Base-by-base conservation (phyloP, 139 green algal species). In the Edaphochlamys debaryana region DNA sequence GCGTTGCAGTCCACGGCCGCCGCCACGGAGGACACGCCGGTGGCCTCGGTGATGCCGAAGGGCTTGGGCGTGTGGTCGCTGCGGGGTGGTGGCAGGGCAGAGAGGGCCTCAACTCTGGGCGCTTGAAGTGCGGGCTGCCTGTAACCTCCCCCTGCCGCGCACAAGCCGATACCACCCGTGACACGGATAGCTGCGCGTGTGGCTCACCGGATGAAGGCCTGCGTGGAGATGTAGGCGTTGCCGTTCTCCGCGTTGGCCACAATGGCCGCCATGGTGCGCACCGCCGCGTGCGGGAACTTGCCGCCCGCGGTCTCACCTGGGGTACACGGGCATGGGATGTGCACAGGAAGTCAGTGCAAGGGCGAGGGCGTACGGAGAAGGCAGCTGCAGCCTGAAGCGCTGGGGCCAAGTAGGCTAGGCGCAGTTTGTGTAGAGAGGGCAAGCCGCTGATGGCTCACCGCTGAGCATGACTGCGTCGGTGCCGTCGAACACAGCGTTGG, bases 221-320 rank as follows among this genome's bases (percentile, higher is more conserved):
- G 67, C 20, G 73, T 87, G 5, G 82, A 72, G 3, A 83, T 64
- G 77, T 83, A 83, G 45, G 77, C 77, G 37, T 23, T 83, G 77
- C 77, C 77, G 64, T 83, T 83, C 89, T 97, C 94, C 4, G 92
- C 89, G 41, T 94, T 93, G 13, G 87, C 84, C 66, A 88, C 90
- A 79, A 96, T 95, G 7, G 50, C 64, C 3, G 82, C 84, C 94
- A 96, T 96, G 63, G 66, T 84, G 25, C 37, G 25, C 15, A 97
- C 92, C 0, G 94, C 92, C 38, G 86, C 77, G 36, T 87, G 70
- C 0, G 94, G 91, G 67, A 91, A 96, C 48, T 70, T 76, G 34
- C 93, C 93, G 63, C 91, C 92, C 48, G 94, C 94, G 9, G 93
- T 97, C 89, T 97, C 94, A 2, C 89, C 92, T 75, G 56, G 17